Conservation (phyloP, 2,329 filamentous ascomycete species). For the Ceratocystis ficicola region DNA sequence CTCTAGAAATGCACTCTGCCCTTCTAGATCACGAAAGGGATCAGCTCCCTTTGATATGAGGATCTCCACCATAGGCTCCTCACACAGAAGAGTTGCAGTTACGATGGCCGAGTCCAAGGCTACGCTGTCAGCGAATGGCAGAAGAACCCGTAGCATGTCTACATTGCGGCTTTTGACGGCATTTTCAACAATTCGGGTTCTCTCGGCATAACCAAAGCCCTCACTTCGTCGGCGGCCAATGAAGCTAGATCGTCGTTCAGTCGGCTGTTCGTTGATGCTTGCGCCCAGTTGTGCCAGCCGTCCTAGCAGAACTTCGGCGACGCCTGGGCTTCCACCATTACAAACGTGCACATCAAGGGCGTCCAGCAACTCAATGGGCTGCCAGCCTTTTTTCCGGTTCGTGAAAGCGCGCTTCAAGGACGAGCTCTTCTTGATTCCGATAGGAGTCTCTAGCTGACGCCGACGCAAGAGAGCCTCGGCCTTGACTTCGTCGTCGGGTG, state of each 20-base stretch:
- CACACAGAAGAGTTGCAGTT: slow-evolving; percentile 36
- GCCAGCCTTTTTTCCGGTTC: slow-evolving; percentile 40
- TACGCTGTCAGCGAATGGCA: slow-evolving; percentile 41
- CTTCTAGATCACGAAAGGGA: slow-evolving; percentile 36
- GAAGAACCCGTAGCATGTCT: slow-evolving; percentile 43
- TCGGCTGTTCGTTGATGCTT: slow-evolving; percentile 36
- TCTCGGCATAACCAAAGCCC: slow-evolving; percentile 35
- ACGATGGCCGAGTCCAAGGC: slow-evolving; percentile 41
- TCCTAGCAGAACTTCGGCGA: slow-evolving; percentile 44
- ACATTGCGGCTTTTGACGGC: slow-evolving; percentile 40
- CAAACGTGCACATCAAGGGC: slow-evolving; percentile 39
- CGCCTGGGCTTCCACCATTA: slow-evolving; percentile 39
- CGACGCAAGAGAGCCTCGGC: slow-evolving; percentile 45
- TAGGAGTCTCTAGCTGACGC: slow-evolving; percentile 28
- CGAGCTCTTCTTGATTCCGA: slow-evolving; percentile 5
- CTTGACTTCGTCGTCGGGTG: slow-evolving; percentile 37
- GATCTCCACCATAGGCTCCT: slow-evolving; percentile 35
- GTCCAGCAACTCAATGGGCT: slow-evolving; percentile 42
- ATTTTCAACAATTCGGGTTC: slow-evolving; percentile 39
- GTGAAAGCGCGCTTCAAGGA: slow-evolving; percentile 34
- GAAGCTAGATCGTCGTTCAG: slow-evolving; percentile 36
- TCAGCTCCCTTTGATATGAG: slow-evolving; percentile 42
- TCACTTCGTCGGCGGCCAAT: slow-evolving; percentile 40
- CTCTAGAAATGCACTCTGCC: slow-evolving; percentile 42
- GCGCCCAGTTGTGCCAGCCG: slow-evolving; percentile 40